Conservation (phyloP, 2,329 filamentous ascomycete genomes). For the Pseudocercospora fuligena region DNA sequence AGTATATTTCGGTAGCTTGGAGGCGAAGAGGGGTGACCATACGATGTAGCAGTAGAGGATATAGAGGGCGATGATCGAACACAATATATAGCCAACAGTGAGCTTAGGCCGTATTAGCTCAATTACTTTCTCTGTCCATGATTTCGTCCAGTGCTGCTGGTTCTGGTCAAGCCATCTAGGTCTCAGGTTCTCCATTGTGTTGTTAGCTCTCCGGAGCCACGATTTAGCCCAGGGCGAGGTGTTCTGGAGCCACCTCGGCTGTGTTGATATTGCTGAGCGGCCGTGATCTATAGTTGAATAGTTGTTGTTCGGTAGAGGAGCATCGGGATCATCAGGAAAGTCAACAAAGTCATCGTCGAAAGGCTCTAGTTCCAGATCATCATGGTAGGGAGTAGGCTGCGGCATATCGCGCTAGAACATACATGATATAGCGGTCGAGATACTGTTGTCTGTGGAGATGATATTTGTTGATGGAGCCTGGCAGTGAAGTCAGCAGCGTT, state of each 20-base stretch:
- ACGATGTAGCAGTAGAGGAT: conserved; percentile 46
- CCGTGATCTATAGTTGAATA: not conserved
- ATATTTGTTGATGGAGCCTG: not conserved
- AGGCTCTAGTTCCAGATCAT: conserved; percentile 25
- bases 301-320: conserved; percentile 17
- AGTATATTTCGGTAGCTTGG: conserved; percentile 47
- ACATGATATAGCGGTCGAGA: not conserved
- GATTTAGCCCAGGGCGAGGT: conserved; percentile 21
- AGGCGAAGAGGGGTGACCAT: conserved; percentile 46
- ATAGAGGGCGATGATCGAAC: conserved; percentile 29
- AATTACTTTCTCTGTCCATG: conserved; percentile 11
- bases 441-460: not conserved
- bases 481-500: not conserved
- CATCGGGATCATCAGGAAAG: conserved; percentile 24
- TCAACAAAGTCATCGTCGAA: conserved; percentile 22
- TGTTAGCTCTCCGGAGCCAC: conserved; percentile 19
- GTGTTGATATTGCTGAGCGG: not conserved
- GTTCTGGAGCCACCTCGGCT: conserved; percentile 22
- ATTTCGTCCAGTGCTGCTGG: conserved; percentile 2
- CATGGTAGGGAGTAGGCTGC: conserved; percentile 17
- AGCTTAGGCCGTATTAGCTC: conserved; percentile 18
- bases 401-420: conserved; percentile 12
- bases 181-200: conserved; percentile 21
- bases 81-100: conserved; percentile 21
- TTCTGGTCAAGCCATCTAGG: conserved; percentile 25